Percentiles rank a stretch among this genome's conserved stretches.
phyloP scores from a whole-genome alignment of 75 land plant genomes.

The Pseudotsuga menziesii region DNA sequence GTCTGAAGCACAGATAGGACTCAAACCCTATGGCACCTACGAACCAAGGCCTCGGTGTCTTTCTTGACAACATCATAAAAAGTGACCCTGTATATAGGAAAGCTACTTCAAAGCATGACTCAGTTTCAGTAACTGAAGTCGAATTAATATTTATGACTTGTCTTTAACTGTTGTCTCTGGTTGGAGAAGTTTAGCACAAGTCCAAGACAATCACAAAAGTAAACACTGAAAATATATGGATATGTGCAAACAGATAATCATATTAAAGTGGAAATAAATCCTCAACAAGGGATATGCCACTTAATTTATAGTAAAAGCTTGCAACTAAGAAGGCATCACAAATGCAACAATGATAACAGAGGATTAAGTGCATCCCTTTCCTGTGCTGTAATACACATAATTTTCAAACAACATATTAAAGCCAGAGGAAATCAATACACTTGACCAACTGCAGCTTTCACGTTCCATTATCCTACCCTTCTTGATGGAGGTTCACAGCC shows the following conservation, averaged over 20 bases:
- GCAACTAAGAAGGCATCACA: background rate
- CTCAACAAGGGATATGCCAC: background rate
- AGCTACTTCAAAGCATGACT: too few species aligned
- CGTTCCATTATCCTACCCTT: background rate
- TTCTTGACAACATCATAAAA: background rate
- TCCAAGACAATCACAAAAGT: background rate
- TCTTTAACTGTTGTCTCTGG: background rate
- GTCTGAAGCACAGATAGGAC: background rate
- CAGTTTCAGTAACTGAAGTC: background rate
- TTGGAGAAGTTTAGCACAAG: background rate
- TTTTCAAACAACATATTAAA: background rate
- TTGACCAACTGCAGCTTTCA: background rate
- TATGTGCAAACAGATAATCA: background rate
- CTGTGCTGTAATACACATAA: background rate
- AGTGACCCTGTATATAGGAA: background rate
- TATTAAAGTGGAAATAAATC: too few species aligned
- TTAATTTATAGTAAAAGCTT: background rate
- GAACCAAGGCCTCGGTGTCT: background rate
- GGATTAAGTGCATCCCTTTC: background rate
- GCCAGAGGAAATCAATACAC: background rate
- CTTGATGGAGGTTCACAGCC: background rate
- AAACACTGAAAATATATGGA: background rate
- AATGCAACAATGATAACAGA: background rate
- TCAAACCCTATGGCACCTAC: background rate
- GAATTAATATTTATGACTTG: background rate